These are phyloP conservation scores for Atalantia buxifolia DNA, from an alignment of 345 rosid genomes.

Conservation along the genomic window DNA sequence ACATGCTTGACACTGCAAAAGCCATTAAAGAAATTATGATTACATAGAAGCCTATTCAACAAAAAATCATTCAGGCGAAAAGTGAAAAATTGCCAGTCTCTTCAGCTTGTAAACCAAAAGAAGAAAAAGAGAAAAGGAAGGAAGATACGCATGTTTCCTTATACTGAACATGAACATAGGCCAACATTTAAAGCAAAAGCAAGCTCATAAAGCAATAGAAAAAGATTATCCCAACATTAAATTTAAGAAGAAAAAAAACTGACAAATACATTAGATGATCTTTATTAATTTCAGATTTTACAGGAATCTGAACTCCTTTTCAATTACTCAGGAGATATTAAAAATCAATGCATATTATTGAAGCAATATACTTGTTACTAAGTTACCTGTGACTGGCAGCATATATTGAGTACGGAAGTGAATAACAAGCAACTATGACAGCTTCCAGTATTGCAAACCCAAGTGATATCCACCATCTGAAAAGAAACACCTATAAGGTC, in stretches of 20 bases:
- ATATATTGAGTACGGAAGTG: constrained; percentile 82
- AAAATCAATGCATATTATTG: constrained; percentile 2
- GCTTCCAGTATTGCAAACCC: constrained; percentile 86
- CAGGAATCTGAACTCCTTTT: neutral
- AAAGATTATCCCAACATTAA: constrained; percentile 1
- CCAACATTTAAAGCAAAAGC: neutral
- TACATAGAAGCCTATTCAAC: neutral
- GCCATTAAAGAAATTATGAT: constrained; percentile 2
- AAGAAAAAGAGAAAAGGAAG: neutral
- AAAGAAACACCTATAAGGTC: constrained; percentile 13
- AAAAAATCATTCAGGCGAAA: neutral
- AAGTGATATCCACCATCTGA: constrained; percentile 96
- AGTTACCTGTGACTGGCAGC: constrained; percentile 74
- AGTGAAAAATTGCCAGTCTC: neutral
- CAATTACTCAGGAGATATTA: neutral
- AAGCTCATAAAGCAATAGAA: neutral
- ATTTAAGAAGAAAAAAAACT: neutral
- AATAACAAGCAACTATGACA: constrained; percentile 69
- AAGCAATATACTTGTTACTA: constrained; percentile 9
- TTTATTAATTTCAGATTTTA: neutral
- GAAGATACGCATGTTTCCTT: neutral
- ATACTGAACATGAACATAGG: neutral
- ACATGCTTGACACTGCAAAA: constrained; percentile 79
- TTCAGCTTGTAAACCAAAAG: neutral
- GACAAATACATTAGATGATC: neutral